A percentile compares a stretch with the other conserved stretches of the same genome.
phyloP scores from a whole-genome alignment of 192 early-diverging fungal genomes.

The Fimicolochytrium jonesii region DNA sequence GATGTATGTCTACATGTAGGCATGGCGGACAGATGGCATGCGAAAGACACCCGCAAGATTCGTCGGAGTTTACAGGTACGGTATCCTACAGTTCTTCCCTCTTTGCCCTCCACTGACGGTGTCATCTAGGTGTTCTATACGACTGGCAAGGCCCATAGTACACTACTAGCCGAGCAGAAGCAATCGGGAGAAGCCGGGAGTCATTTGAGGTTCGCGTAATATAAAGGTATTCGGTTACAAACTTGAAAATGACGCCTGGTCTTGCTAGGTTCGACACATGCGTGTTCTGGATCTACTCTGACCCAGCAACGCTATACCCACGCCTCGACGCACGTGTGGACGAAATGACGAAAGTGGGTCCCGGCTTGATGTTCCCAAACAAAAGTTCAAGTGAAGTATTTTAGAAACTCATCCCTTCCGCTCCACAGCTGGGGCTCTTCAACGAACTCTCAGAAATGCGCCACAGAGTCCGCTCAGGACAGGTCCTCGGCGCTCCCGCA shows the following conservation, averaged over 20 bases:
- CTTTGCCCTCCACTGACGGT: too few species aligned
- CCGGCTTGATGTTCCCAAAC: too few species aligned
- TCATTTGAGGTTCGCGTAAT: not conserved
- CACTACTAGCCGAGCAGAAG: slow-evolving; percentile 66
- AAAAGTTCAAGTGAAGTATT: too few species aligned
- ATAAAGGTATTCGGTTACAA: not conserved
- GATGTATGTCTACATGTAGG: too few species aligned
- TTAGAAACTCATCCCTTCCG: not conserved
- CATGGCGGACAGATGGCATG: slow-evolving; percentile 66
- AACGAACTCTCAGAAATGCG: slow-evolving; percentile 47
- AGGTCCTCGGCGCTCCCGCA: slow-evolving; percentile 37
- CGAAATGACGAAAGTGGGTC: slow-evolving; percentile 81
- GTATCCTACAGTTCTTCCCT: too few species aligned
- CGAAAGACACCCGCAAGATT: slow-evolving; percentile 82
- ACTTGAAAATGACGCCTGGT: too few species aligned
- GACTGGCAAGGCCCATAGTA: slow-evolving; percentile 72
- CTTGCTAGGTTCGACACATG: slow-evolving; percentile 60
- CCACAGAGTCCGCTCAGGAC: slow-evolving; percentile 24
- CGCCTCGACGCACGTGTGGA: slow-evolving; percentile 82
- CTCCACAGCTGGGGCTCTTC: slow-evolving; percentile 40
- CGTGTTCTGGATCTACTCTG: slow-evolving; percentile 88
- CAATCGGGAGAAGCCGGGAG: not conserved
- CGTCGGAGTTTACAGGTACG: slow-evolving; percentile 76
- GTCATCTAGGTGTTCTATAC: slow-evolving; percentile 64
- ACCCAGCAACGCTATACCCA: slow-evolving; percentile 57